Evolutionary conservation across 2,329 filamentous ascomycete species (phyloP).

Genomic region (Diaporthe nobilis): DNA sequence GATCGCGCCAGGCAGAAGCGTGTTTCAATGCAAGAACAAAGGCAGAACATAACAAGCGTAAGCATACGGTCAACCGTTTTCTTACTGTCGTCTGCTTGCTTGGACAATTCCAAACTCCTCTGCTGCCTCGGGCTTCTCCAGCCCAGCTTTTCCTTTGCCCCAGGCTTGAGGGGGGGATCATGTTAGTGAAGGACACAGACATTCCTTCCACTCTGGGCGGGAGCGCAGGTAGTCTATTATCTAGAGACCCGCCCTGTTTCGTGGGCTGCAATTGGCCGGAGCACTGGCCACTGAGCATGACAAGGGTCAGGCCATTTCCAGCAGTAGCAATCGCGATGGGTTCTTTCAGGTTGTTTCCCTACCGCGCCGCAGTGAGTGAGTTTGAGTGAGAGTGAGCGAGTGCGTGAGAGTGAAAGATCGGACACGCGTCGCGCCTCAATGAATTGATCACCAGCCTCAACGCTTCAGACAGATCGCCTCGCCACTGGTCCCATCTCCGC

Average conservation of each 20-base stretch:
- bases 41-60: background rate
- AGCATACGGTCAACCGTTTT: background rate
- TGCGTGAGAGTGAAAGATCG: slow-evolving; percentile 3
- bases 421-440: slow-evolving; percentile 21
- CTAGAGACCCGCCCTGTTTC: background rate
- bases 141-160: background rate
- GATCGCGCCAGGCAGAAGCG: background rate
- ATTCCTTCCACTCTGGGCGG: fast-evolving
- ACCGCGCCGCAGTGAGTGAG: slow-evolving; percentile 22
- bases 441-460: slow-evolving; percentile 25
- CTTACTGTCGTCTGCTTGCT: background rate
- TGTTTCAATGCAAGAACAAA: background rate
- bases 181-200: background rate
- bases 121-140: slow-evolving; percentile 7
- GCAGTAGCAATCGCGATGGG: slow-evolving; percentile 36
- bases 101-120: background rate
- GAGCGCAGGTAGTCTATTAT: background rate
- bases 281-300: slow-evolving; percentile 32
- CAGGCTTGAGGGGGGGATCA: background rate
- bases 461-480: slow-evolving; percentile 14
- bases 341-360: slow-evolving; percentile 36
- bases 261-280: slow-evolving; percentile 28
- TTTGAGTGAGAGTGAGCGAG: slow-evolving; percentile 17
- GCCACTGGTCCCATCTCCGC: slow-evolving; percentile 2
- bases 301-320: slow-evolving; percentile 32